A percentile compares a stretch with the other conserved stretches of the same genome.
Evolutionary conservation across 306 rosid species (phyloP).

Genomic region (Sicyos edulis): DNA sequence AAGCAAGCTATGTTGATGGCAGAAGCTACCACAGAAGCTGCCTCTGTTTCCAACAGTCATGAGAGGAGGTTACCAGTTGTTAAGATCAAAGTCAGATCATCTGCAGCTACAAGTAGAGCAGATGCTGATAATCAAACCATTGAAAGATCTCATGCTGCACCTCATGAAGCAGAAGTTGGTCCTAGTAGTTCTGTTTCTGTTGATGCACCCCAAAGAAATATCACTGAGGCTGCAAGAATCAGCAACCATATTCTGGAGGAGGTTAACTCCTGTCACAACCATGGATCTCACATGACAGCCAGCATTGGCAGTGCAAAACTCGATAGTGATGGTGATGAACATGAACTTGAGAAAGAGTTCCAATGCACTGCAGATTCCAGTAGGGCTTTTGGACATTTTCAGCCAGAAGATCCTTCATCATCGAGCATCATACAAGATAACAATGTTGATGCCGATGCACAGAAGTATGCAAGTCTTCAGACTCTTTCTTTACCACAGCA

Average conservation of each 20-base stretch:
- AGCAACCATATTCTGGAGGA: slow-evolving; percentile 69
- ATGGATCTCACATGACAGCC: slow-evolving; percentile 81
- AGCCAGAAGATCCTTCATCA: slow-evolving; percentile 52
- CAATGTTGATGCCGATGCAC: slow-evolving; percentile 64
- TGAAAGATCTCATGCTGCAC: slow-evolving; percentile 64
- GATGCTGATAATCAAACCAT: slow-evolving; percentile 64
- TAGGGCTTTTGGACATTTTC: slow-evolving; percentile 47
- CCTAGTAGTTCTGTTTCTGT: slow-evolving; percentile 90
- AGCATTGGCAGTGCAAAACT: slow-evolving; percentile 88
- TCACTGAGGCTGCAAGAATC: slow-evolving; percentile 47
- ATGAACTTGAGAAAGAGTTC: slow-evolving; percentile 68
- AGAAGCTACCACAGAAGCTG: slow-evolving; percentile 45
- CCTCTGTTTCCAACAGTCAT: slow-evolving; percentile 44
- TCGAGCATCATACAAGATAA: slow-evolving; percentile 71
- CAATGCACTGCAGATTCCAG: slow-evolving; percentile 88
- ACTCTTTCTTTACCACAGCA: slow-evolving; percentile 50
- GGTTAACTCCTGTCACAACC: slow-evolving; percentile 69
- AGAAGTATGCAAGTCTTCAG: slow-evolving; percentile 72
- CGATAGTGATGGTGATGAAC: slow-evolving; percentile 58
- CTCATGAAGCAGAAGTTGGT: slow-evolving; percentile 51
- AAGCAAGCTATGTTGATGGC: slow-evolving; percentile 32
- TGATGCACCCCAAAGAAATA: slow-evolving; percentile 80
- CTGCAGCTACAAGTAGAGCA: slow-evolving; percentile 80
- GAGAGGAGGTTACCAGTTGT: slow-evolving; percentile 56
- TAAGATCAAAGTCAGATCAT: slow-evolving; percentile 72